Conservation (phyloP, 805 yeast species). For the Groenewaldozyma tartarivorans region DNA sequence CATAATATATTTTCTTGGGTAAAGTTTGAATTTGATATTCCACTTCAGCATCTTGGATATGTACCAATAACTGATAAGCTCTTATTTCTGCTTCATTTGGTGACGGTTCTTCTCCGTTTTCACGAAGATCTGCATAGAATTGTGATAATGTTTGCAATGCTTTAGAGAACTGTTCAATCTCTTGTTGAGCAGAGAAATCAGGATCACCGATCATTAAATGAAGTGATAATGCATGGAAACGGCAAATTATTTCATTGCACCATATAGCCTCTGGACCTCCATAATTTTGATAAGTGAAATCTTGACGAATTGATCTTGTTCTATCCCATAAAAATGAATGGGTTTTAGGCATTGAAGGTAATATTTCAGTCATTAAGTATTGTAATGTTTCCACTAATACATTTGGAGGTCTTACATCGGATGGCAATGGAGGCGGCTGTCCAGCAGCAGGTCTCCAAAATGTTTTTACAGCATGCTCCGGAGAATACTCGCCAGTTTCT, state of each 20-base stretch:
- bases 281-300: conserved; percentile 90
- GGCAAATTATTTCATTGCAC: conserved; percentile 83
- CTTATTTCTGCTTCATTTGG: conserved; percentile 84
- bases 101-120: conserved; percentile 42
- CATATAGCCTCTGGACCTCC: conserved; percentile 89
- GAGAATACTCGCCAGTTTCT: conserved; percentile 46
- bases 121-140: conserved; percentile 71
- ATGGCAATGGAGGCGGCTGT: conserved; percentile 94
- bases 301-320: conserved; percentile 93
- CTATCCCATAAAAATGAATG: conserved; percentile 96
- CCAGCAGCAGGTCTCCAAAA: conserved; percentile 97
- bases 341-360: conserved; percentile 65
- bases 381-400: conserved; percentile 57
- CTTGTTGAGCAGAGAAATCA: conserved; percentile 81
- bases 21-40: conserved; percentile 65
- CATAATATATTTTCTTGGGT: conserved; percentile 46
- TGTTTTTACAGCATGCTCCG: conserved; percentile 68
- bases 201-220: conserved; percentile 79
- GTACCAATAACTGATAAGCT: conserved; percentile 74
- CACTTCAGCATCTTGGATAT: conserved; percentile 73
- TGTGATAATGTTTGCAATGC: conserved; percentile 82
- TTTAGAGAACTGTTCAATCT: conserved; percentile 86
- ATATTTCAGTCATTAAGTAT: conserved; percentile 55
- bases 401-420: conserved; percentile 92
- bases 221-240: conserved; percentile 73